Base-by-base conservation (phyloP, 495 filamentous ascomycete species). In the Aspergillus indologenus region DNA sequence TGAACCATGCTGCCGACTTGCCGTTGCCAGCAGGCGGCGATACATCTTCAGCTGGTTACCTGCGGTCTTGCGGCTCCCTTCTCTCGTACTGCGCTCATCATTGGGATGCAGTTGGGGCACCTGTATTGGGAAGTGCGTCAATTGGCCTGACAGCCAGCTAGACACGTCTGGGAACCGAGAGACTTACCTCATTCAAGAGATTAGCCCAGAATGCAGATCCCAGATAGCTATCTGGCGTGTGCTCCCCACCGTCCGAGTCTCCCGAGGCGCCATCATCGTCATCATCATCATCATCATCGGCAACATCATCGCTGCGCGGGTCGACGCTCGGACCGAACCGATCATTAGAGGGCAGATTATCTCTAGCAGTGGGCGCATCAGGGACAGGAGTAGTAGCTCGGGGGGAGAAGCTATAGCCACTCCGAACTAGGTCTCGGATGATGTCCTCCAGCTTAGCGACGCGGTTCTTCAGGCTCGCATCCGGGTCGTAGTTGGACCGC, bases 191-290 rank as follows among this genome's bases (percentile, higher is more conserved):
- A 17, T 69, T 66, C 56, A 72, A 59, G 14, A 72, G 65, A 54
- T 72, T 66, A 20, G 70, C 71, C 71, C 69, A 74, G 31, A 74
- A 72, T 1, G 71, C 68, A 43, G 60, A 65, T 19, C 52, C 69
- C 44, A 71, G 45, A 22, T 72, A 70, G 4, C 61, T 34, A 9
- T 58, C 56, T 2, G 48, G 22, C 23, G 23, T 23, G 19, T 53
- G 29, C 12, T 7, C 47, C n/a, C 48, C 23, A 18, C 23, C 48
- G 29, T 24, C 48, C 45, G n/a, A 21, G 29, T 42, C 29, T 56
- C 49, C 17, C 50, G 31, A 29, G 24, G 12, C 5, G 34, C 2
- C 34, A 11, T 45, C 44, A 26, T 26, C 47, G 1, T n/a, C n/a
- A n/a, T n/a, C n/a, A n/a, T n/a, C n/a, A n/a, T n/a, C n/a, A n/a